Conservation (phyloP, 2,329 filamentous ascomycete species). For the Colletotrichum incanum region DNA sequence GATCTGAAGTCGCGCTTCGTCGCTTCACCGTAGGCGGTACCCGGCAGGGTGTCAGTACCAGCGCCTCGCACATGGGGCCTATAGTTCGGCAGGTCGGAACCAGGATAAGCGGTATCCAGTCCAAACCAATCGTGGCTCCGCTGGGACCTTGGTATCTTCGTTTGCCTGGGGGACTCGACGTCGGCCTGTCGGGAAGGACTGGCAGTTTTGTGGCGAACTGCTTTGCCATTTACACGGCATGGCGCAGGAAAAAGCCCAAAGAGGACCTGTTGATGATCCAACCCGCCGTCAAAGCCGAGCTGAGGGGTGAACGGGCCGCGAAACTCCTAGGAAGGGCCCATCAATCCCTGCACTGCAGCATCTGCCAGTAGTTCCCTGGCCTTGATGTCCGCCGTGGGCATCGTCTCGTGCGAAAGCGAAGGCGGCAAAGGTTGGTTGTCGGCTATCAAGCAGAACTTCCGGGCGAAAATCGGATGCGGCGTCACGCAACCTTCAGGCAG, state of each 20-base stretch:
- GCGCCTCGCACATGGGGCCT: neutral
- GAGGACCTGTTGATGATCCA: constrained; percentile 57
- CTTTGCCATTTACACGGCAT: constrained; percentile 4
- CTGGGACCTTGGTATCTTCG: constrained; percentile 10
- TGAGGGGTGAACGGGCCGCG: constrained; percentile 62
- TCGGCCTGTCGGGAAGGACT: constrained; percentile 8
- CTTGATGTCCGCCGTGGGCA: constrained; percentile 60
- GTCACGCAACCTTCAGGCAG: constrained; percentile 55
- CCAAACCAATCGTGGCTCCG: constrained; percentile 40
- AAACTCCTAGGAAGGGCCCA: constrained; percentile 53
- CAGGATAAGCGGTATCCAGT: constrained; percentile 16
- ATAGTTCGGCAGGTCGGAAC: neutral
- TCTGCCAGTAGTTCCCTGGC: constrained; percentile 54
- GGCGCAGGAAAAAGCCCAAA: constrained; percentile 3
- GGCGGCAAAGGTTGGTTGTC: constrained; percentile 52
- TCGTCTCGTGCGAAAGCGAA: constrained; percentile 52
- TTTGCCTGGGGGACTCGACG: neutral
- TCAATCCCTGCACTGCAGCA: constrained; percentile 48
- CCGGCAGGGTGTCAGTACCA: neutral
- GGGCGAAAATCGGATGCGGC: constrained; percentile 62
- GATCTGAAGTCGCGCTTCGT: constrained; percentile 3
- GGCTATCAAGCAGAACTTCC: constrained; percentile 58
- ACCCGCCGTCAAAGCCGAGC: constrained; percentile 61
- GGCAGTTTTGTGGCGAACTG: neutral
- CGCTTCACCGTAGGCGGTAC: neutral